Conservation (phyloP, 768 basidiomycete genomes). For the Auricularia sp. region DNA sequence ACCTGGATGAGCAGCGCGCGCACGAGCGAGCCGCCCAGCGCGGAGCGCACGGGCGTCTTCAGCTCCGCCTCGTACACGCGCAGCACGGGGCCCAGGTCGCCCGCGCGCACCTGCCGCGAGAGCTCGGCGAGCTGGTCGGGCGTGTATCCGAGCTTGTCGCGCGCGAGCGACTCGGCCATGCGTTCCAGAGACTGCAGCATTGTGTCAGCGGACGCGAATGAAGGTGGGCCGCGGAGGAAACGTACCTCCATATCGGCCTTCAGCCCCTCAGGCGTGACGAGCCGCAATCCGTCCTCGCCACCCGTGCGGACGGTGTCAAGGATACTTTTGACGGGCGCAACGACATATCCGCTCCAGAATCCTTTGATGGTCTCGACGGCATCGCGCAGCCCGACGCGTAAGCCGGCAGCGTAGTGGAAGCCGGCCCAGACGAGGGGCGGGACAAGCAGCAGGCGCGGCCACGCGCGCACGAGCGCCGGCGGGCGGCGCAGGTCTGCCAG, state of each 20-base stretch:
- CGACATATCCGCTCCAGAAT: conserved; percentile 74
- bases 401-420: conserved; percentile 49
- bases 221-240: background rate
- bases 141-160: conserved; percentile 63
- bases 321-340: conserved; percentile 78
- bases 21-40: conserved; percentile 67
- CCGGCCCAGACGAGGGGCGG: conserved; percentile 51
- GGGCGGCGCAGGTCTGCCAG: conserved; percentile 48
- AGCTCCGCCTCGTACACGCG: conserved; percentile 88
- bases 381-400: conserved; percentile 48
- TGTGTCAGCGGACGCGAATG: background rate
- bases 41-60: conserved; percentile 74
- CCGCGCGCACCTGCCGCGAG: conserved; percentile 54
- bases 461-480: conserved; percentile 52
- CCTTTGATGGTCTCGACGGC: conserved; percentile 54
- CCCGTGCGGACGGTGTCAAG: conserved; percentile 75
- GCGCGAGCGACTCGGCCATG: conserved; percentile 80
- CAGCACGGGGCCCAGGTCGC: conserved; percentile 81
- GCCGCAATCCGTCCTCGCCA: conserved; percentile 54
- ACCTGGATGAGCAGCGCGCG: conserved; percentile 84
- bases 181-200: conserved; percentile 69
- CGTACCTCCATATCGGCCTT: conserved; percentile 72
- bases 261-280: conserved; percentile 74
- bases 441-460: conserved; percentile 73
- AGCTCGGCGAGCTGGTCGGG: conserved; percentile 55